phyloP scores from a whole-genome alignment of 2,329 filamentous ascomycete genomes.

The Colletotrichum spaethianum region DNA sequence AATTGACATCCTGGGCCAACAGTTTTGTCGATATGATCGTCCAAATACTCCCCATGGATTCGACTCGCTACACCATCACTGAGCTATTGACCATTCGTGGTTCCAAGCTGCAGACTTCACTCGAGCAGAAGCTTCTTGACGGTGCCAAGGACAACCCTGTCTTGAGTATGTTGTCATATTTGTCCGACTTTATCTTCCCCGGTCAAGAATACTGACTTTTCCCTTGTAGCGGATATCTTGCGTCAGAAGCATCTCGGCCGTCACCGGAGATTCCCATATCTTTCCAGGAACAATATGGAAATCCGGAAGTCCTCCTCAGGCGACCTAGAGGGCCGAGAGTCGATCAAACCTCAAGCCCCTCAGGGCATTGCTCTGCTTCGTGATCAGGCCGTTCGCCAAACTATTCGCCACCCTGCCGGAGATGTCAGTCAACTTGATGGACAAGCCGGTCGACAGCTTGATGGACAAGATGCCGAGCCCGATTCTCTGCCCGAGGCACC shows the following conservation, averaged over 20 bases:
- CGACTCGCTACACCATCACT: slow-evolving; percentile 22
- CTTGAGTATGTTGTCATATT: neutral
- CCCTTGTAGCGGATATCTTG: slow-evolving; percentile 35
- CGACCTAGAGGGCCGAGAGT: slow-evolving; percentile 8
- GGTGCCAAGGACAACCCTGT: slow-evolving; percentile 17
- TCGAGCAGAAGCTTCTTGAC: slow-evolving; percentile 32
- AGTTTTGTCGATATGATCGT: neutral
- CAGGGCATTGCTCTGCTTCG: neutral
- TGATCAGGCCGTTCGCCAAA: neutral
- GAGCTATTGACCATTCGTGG: slow-evolving; percentile 36
- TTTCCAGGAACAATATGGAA: slow-evolving; percentile 28
- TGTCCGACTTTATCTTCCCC: neutral
- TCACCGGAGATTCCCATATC: slow-evolving; percentile 21
- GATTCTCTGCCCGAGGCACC: slow-evolving; percentile 13
- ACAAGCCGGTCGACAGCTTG: slow-evolving; percentile 48
- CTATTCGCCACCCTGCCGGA: neutral
- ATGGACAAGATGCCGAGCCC: slow-evolving; percentile 57
- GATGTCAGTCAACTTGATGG: slow-evolving; percentile 30
- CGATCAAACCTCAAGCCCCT: slow-evolving; percentile 2
- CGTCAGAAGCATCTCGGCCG: slow-evolving; percentile 15
- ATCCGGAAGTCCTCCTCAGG: slow-evolving; percentile 30
- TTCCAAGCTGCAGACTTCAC: slow-evolving; percentile 11
- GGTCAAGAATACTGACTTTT: slow-evolving; percentile 3
- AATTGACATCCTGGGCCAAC: neutral
- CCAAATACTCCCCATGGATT: slow-evolving; percentile 20